phyloP scores from a whole-genome alignment of 2,329 filamentous ascomycete species.

The Aspergillus neotritici region DNA sequence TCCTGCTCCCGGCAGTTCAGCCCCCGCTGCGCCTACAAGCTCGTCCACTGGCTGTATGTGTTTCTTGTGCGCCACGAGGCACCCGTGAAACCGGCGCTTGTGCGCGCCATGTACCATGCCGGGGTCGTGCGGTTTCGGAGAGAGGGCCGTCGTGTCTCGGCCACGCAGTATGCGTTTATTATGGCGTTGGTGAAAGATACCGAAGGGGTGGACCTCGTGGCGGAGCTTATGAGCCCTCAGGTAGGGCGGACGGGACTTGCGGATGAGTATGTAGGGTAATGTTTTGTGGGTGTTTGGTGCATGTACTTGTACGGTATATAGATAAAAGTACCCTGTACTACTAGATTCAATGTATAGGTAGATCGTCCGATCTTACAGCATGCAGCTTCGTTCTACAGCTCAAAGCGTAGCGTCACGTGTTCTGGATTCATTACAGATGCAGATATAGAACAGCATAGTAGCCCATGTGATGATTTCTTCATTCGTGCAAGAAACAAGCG shows the following conservation, averaged over 20 bases:
- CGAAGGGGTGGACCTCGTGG: conserved; percentile 41
- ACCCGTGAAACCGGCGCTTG: conserved; percentile 40
- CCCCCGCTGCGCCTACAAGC: conserved; percentile 40
- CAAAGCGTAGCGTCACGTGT: no score
- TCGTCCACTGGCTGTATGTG: conserved; percentile 44
- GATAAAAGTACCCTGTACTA: background rate
- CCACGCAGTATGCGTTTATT: conserved; percentile 39
- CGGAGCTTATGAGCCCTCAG: conserved; percentile 18
- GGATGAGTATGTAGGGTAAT: background rate
- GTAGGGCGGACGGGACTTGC: conserved; percentile 11
- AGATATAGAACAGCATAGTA: background rate
- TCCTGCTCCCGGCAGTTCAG: conserved; percentile 33
- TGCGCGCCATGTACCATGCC: conserved; percentile 46
- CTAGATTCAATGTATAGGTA: no score
- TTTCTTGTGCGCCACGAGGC: conserved; percentile 41
- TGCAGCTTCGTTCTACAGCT: no score
- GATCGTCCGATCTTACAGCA: no score
- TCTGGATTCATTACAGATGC: background rate
- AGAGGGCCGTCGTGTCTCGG: conserved; percentile 30
- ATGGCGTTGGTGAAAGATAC: conserved; percentile 37
- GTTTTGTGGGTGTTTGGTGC: no score
- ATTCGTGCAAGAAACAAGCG: no score
- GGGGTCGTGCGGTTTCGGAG: conserved; percentile 43
- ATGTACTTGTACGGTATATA: conserved; percentile 1
- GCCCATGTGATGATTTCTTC: background rate